Percentiles rank a stretch among this genome's conserved stretches.
Evolutionary conservation across 2,329 filamentous ascomycete species (phyloP).

Genomic region (Aspergillus novofumigatus): DNA sequence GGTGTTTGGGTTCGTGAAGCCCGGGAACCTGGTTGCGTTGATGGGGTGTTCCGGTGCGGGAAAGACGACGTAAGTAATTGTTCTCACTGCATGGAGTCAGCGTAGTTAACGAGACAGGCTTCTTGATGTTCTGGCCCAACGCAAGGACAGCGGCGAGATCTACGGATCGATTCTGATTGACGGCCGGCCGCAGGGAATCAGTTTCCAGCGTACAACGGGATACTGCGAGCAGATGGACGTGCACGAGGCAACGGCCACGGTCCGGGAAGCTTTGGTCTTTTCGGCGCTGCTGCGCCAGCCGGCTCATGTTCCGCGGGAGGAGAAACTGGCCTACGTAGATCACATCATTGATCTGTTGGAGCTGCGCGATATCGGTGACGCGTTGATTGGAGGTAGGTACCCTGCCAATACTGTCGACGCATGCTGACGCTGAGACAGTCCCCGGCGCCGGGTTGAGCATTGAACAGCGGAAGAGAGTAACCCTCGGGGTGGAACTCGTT

Average conservation of each 20-base stretch:
- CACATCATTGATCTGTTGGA: slow-evolving; percentile 63
- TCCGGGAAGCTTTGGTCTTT: slow-evolving; percentile 61
- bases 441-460: slow-evolving; percentile 57
- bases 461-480: slow-evolving; percentile 64
- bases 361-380: slow-evolving; percentile 59
- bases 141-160: slow-evolving; percentile 42
- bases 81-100: neutral
- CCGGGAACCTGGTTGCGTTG: slow-evolving; percentile 69
- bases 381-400: slow-evolving; percentile 52
- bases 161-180: slow-evolving; percentile 42
- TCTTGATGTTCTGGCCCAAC: slow-evolving; percentile 41
- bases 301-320: slow-evolving; percentile 47
- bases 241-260: slow-evolving; percentile 60
- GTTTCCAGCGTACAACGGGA: slow-evolving; percentile 49
- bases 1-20: slow-evolving; percentile 67
- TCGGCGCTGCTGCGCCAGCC: slow-evolving; percentile 61
- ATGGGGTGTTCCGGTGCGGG: slow-evolving; percentile 79
- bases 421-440: slow-evolving; percentile 17
- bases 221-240: slow-evolving; percentile 61
- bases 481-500: slow-evolving; percentile 57
- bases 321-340: slow-evolving; percentile 63
- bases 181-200: slow-evolving; percentile 37
- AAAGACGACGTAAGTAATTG: slow-evolving; percentile 37
- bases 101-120: slow-evolving; percentile 23
- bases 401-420: too few relatives aligned